A percentile compares a stretch with the other conserved stretches of the same genome.
phyloP scores from a whole-genome alignment of 441 rosid species.

The Gossypium gossypioides region DNA sequence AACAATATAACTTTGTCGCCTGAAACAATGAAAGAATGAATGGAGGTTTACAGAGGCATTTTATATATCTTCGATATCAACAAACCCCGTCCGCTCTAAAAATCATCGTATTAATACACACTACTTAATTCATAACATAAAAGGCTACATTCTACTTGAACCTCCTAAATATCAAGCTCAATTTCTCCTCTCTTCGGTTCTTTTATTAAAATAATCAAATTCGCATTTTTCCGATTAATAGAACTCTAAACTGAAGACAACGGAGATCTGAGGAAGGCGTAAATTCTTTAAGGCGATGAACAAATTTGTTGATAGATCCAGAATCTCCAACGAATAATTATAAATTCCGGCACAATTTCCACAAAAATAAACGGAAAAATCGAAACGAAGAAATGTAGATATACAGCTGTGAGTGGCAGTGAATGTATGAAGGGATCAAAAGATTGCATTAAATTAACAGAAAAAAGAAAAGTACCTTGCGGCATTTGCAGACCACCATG shows the following conservation, averaged over 20 bases:
- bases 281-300: neutral
- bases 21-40: slow-evolving; percentile 23
- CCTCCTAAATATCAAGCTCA: neutral
- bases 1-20: slow-evolving; percentile 97
- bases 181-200: neutral
- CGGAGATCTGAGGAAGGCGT: neutral
- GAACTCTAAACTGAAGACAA: neutral
- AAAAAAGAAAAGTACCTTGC: slow-evolving; percentile 41
- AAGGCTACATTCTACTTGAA: slow-evolving; percentile 2
- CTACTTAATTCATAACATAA: neutral
- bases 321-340: neutral
- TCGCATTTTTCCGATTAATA: slow-evolving; percentile 4
- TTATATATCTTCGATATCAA: neutral
- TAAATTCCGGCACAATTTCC: neutral
- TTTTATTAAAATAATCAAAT: neutral
- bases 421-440: neutral
- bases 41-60: neutral
- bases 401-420: neutral
- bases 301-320: slow-evolving; percentile 23
- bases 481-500: slow-evolving; percentile 95
- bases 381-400: neutral
- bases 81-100: neutral
- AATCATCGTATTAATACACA: neutral
- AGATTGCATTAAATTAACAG: neutral
- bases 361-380: neutral